Conservation (phyloP, 306 rosid genomes). For the Cucurbita ficifolia region DNA sequence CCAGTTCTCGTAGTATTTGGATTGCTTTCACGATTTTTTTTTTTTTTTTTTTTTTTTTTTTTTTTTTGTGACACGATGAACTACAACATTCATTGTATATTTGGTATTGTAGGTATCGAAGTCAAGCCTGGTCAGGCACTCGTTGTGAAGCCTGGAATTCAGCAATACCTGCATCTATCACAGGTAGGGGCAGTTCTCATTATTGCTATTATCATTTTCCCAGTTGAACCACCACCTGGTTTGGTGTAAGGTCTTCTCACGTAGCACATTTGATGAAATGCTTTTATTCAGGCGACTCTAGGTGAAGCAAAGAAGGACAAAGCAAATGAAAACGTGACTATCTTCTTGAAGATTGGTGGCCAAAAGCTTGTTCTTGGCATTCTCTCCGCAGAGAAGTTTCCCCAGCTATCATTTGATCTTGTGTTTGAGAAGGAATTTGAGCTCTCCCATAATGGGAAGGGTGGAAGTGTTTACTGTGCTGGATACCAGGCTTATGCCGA, state of each 20-base stretch:
- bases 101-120: constrained; percentile 45
- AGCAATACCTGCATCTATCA: constrained; percentile 46
- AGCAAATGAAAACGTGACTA: constrained; percentile 25
- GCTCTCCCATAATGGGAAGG: constrained; percentile 65
- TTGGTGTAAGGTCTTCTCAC: neutral
- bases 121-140: constrained; percentile 62
- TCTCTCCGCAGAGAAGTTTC: constrained; percentile 40
- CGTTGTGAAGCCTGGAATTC: constrained; percentile 22
- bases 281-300: constrained; percentile 39
- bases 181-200: constrained; percentile 31
- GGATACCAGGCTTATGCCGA: constrained; percentile 40
- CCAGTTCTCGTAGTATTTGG: neutral
- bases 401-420: constrained; percentile 54
- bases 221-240: neutral
- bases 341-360: constrained; percentile 35
- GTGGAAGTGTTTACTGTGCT: constrained; percentile 41
- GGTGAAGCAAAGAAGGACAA: constrained; percentile 62
- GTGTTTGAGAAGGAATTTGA: constrained; percentile 76
- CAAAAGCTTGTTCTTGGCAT: constrained; percentile 63
- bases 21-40: neutral
- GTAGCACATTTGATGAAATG: neutral
- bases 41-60: neutral
- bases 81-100: neutral
- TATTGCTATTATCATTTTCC: neutral
- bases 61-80: neutral